Base-by-base conservation (phyloP, 2,329 filamentous ascomycete species). In the Fusarium burgessii region DNA sequence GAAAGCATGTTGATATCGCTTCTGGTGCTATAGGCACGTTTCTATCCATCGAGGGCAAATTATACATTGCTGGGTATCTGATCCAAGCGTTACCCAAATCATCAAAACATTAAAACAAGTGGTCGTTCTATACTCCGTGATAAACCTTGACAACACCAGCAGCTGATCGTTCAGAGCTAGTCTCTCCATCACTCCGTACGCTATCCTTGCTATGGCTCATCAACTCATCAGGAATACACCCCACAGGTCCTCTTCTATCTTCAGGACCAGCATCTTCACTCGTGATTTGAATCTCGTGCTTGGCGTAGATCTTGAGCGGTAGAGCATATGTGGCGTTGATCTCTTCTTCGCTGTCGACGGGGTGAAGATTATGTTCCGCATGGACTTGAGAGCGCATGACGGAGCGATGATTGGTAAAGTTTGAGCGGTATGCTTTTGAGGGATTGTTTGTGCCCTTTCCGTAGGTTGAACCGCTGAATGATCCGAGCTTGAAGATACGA, bases 261-360 rank as follows among this genome's bases (percentile, higher is more conserved):
- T 72, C 69, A 6, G 69, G 68, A 2, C 63, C 63, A n/a, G 74
- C 74, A 5, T 74, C 73, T 50, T 76, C 74, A 17, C 60, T 66
- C 27, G 62, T 73, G 14, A 82, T 71, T 46, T 77, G 73, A 12
- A 81, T 72, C 50, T 82, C 80, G 65, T 78, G 78, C 38, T 77
- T 77, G 46, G 77, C 78, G 61, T 80, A 82, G 38, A 82, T 82
- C 74, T 78, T 78, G 14, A 82, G 71, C n/a, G 80, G 80, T 40
- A 81, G 70, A 7, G 70, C 70, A 55, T 75, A 78, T 3, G 70
- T 73, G 32, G 70, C 59, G 63, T 80, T 81, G 68, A 82, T 80
- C 36, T 79, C 74, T 65, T 83, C 81, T 62, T 82, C 80, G 70
- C 81, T 83, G 36, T 78, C 77, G 5, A 79, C 74, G 6, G 68